phyloP scores from a whole-genome alignment of 1,284 basidiomycete genomes.

The Inonotus hispidus region DNA sequence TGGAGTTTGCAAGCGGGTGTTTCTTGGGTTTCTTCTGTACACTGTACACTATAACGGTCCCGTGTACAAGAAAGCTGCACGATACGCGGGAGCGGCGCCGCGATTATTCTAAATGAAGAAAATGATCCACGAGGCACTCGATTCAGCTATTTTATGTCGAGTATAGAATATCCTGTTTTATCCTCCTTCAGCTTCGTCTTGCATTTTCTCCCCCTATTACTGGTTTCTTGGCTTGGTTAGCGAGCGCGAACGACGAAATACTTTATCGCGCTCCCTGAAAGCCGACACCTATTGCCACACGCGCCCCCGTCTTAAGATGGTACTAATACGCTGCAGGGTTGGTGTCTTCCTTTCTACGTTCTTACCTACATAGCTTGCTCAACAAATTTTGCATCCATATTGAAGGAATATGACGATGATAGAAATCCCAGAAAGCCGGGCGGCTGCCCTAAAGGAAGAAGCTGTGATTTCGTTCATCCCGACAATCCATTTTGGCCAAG shows the following conservation, averaged over 20 bases:
- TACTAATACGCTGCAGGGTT: conserved; percentile 6
- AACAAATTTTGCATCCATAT: not conserved
- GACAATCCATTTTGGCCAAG: conserved; percentile 3
- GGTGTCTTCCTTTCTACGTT: not conserved
- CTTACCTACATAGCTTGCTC: not conserved
- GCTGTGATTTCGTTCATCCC: conserved; percentile 12
- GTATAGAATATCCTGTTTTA: too few relatives aligned
- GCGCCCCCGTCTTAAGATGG: conserved; percentile 1
- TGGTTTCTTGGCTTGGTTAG: too few relatives aligned
- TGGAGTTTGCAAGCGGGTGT: too few relatives aligned
- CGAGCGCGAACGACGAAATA: too few relatives aligned
- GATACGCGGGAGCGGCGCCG: too few relatives aligned
- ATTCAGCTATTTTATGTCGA: too few relatives aligned
- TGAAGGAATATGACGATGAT: conserved; percentile 11
- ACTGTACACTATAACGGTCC: too few relatives aligned
- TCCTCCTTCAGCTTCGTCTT: not conserved
- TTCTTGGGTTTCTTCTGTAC: too few relatives aligned
- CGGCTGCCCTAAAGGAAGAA: conserved; percentile 5
- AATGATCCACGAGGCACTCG: too few relatives aligned
- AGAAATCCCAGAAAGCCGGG: not conserved
- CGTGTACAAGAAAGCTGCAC: too few relatives aligned
- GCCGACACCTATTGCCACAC: not conserved
- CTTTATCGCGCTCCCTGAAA: too few relatives aligned
- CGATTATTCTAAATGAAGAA: too few relatives aligned
- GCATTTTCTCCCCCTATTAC: not conserved